Evolutionary conservation across 495 filamentous ascomycete species (phyloP), one percentile per base, ranked within the genome.

Genomic region (Lasiosphaeris hirsuta): DNA sequence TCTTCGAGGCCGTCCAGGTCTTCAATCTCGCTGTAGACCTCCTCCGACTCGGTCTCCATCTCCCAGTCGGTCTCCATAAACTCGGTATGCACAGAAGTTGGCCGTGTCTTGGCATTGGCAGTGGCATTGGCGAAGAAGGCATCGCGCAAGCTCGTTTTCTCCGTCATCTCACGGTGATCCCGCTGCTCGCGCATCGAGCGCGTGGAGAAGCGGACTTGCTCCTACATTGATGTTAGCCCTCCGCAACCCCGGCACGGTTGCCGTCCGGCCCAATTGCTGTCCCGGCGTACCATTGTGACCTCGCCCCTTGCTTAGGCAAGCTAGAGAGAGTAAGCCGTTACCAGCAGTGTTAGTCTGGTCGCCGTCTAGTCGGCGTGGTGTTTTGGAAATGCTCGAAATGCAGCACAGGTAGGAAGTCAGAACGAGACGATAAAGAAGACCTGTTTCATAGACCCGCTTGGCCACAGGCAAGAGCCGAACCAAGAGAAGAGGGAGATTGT

Each of bases 41-140:
- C 66, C 14, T 74, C 69, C 39, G 81, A 83, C 8, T 84, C 79
- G 23, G 23, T 30, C 51, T 88, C 86, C 17, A 68, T 67, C 51
- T 71, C 86, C 41, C 82, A 86, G 48, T 94, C 90, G 36, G 87
- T 88, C 64, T 92, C 88, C 64, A 84, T 82, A 57, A 89, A 84
- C 52, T 90, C 86, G 14, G 86, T 92, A 23, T 84, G 79, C 18
- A 84, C 75, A 36, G 89, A 92, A 38, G 76, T 63, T 46, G 85
- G 84, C 54, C 83, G 69, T 43, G 65, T 63, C 61, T 72, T 69
- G 7, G 62, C 58, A 64, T 72, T 69, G 7, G 62, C 58, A 64
- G 73, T 78, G 60, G 47, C 34, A 1, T 41, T 55, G 17, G 66
- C 41, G 65, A 81, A 81, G 59, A 80, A 79, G 38, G 72, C 64